phyloP scores from a whole-genome alignment of 179 eudicot species.

The Amaranthus tricolor region DNA sequence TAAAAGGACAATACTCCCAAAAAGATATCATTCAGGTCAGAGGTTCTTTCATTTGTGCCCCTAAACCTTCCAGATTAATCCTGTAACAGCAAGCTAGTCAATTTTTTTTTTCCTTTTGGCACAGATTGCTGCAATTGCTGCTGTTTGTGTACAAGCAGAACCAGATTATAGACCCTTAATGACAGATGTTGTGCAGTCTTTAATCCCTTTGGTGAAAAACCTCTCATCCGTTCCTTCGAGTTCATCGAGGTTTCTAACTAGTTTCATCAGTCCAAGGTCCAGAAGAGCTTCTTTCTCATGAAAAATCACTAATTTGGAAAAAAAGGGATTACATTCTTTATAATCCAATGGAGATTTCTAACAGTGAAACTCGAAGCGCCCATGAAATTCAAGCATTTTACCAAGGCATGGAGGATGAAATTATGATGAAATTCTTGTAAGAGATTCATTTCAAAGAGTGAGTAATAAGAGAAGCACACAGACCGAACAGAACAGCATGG shows the following conservation, averaged over 20 bases:
- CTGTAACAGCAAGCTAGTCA: background rate
- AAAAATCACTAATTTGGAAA: background rate
- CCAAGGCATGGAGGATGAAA: background rate
- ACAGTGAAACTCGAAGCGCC: background rate
- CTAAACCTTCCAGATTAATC: background rate
- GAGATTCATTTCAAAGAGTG: background rate
- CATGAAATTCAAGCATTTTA: background rate
- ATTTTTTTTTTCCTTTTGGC: slow-evolving; percentile 1
- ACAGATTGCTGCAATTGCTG: slow-evolving; percentile 96
- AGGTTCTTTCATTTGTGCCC: background rate
- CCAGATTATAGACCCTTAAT: slow-evolving; percentile 91
- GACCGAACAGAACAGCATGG: background rate
- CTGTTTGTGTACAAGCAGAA: slow-evolving; percentile 91
- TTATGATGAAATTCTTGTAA: background rate
- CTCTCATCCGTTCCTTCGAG: slow-evolving; percentile 37
- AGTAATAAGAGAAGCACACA: slow-evolving; percentile 7
- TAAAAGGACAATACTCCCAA: slow-evolving; percentile 68
- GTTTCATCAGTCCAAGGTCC: slow-evolving; percentile 44
- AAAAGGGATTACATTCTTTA: background rate
- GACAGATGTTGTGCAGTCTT: slow-evolving; percentile 94
- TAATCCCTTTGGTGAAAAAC: slow-evolving; percentile 74
- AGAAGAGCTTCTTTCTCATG: slow-evolving; percentile 34
- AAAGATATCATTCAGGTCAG: slow-evolving; percentile 92
- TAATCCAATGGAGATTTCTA: background rate
- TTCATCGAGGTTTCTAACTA: slow-evolving; percentile 45